phyloP scores from a whole-genome alignment of 768 basidiomycete species.

The Xerocomellus chrysenteron region DNA sequence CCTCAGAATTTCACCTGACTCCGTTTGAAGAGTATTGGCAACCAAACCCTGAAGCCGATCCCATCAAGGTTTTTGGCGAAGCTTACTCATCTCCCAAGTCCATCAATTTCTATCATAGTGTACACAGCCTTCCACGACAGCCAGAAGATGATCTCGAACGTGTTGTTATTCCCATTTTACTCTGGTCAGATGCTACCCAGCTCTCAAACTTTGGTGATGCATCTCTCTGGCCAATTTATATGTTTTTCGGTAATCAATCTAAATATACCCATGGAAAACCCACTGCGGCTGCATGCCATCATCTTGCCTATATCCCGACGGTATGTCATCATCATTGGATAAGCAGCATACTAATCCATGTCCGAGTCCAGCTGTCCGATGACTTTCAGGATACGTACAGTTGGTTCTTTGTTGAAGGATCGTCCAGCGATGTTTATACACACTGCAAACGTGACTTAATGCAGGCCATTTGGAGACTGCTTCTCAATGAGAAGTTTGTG shows the following conservation, averaged over 20 bases:
- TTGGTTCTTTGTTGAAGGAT: rapidly evolving
- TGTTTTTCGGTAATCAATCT: slow-evolving; percentile 16
- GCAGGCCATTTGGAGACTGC: slow-evolving; percentile 11
- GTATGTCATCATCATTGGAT: not conserved
- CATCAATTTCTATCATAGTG: no score
- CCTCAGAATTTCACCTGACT: not conserved
- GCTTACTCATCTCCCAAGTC: not conserved
- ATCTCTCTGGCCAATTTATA: slow-evolving; percentile 27
- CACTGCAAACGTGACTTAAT: slow-evolving; percentile 21
- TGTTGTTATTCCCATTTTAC: slow-evolving; percentile 13
- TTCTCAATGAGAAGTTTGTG: slow-evolving; percentile 17
- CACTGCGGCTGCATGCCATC: slow-evolving; percentile 11
- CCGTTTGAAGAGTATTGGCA: slow-evolving; percentile 6
- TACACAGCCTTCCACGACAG: no score
- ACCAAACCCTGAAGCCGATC: not conserved
- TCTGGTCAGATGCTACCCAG: slow-evolving; percentile 27
- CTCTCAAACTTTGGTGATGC: slow-evolving; percentile 29
- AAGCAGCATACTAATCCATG: no score
- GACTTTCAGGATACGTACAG: not conserved
- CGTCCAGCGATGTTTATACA: not conserved
- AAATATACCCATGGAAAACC: not conserved
- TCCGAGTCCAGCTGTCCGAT: not conserved
- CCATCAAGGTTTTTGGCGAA: not conserved
- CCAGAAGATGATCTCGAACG: slow-evolving; percentile 5
- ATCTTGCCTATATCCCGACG: slow-evolving; percentile 15